Evolutionary conservation across 768 basidiomycete species (phyloP), one percentile per base, ranked within the genome.

Genomic region (Gelatoporia subvermispora): DNA sequence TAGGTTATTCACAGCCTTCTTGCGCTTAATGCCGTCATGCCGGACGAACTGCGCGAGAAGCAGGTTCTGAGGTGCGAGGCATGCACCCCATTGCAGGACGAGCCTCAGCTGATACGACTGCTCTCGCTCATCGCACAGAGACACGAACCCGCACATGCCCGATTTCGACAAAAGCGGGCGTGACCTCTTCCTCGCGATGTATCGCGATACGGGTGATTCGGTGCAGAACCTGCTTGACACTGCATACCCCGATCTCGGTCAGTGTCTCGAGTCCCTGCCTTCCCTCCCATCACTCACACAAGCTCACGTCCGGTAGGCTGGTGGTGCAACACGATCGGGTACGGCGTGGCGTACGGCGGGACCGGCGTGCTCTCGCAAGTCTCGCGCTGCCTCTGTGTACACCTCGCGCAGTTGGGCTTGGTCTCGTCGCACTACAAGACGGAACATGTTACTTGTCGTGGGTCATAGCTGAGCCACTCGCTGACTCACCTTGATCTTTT

Each of bases 401-500:
- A 95, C 31, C 91, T 81, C 73, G 82, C 81, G 70, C 93, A 95
- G 49, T 76, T 78, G 47, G 93, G 93, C 63, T 93, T 89, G 11
- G 78, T 78, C 69, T 97, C 93, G 65, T 94, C 93, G 67, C 93
- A 97, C 87, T 92, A 55, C 15, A 47, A 41, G 49, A 42, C 25
- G 23, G 37, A 24, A 48, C 43, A 20, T 43, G 54, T 40, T 18
- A 56, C 17, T 8, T 17, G 28, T 11, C 37, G 35, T 20, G 51
- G 31, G 8, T 39, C 3, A 47, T 34, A 34, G 39, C 37, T 17
- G 21, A 4, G 35, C 18, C 25, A n/a, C 28, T 31, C 35, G 40
- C 2, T 47, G n/a, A 47, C 76, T 46, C 54, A 88, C 89, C 79
- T 96, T 96, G 61, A 97, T 91, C 76, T 95, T 90, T 76, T 94